Evolutionary conservation across 2,329 filamentous ascomycete genomes (phyloP).

Genomic region (Colletotrichum paranaense): DNA sequence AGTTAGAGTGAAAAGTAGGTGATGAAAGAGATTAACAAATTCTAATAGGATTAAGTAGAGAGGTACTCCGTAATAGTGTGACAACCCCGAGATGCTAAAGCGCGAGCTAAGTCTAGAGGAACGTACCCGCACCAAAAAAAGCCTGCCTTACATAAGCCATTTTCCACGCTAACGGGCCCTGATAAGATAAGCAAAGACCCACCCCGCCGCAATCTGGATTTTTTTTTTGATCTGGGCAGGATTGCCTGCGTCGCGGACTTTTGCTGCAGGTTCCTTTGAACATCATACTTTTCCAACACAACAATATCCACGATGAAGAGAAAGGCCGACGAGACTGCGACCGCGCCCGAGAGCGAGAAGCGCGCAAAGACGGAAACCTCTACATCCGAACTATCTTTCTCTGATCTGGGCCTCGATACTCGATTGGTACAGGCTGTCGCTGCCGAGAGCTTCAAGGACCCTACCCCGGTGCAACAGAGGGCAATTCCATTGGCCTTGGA

Average conservation of each 20-base stretch:
- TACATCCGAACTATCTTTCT: conserved; percentile 68
- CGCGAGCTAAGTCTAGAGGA: neutral
- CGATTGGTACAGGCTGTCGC: conserved; percentile 88
- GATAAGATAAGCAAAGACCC: conserved; percentile 34
- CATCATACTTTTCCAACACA: neutral
- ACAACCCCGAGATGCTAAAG: neutral
- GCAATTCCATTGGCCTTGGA: conserved; percentile 89
- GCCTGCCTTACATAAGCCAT: neutral
- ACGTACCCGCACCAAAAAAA: neutral
- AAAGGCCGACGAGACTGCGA: conserved; percentile 67
- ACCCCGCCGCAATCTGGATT: conserved; percentile 29
- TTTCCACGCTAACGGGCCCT: neutral
- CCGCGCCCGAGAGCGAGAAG: conserved; percentile 47
- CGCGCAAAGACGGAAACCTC: conserved; percentile 41
- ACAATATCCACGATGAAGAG: conserved; percentile 63
- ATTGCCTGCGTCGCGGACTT: conserved; percentile 2
- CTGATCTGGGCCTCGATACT: conserved; percentile 82
- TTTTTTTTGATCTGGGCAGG: conserved; percentile 17
- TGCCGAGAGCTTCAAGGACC: conserved; percentile 84
- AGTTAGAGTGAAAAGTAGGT: too few species aligned
- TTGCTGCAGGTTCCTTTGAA: neutral
- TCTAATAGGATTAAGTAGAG: too few species aligned
- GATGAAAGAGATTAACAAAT: too few species aligned
- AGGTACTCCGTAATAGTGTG: too few species aligned
- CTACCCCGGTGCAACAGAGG: conserved; percentile 88